These are phyloP conservation scores for Hanseniaspora jakobsenii DNA, from an alignment of 805 yeast species.

Conservation along the genomic window DNA sequence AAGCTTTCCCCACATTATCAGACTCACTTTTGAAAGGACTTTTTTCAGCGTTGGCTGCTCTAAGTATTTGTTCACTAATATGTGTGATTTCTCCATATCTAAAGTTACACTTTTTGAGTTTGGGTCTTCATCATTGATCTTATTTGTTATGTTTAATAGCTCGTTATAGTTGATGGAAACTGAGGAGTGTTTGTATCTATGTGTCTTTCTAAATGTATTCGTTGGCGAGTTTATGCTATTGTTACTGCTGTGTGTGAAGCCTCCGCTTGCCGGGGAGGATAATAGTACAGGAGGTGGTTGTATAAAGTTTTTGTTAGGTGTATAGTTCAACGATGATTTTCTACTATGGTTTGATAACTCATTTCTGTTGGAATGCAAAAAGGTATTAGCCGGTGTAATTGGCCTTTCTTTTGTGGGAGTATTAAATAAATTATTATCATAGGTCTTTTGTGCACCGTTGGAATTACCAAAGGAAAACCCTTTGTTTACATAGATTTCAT, in stretches of 20 bases:
- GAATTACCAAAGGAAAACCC: constrained; percentile 1
- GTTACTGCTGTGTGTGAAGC: not conserved
- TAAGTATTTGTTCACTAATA: constrained; percentile 10
- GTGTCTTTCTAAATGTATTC: constrained; percentile 15
- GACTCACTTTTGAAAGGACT: not conserved
- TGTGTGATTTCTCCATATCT: constrained; percentile 10
- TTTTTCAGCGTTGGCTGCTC: constrained; percentile 1
- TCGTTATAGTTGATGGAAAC: constrained; percentile 15
- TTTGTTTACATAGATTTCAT: not conserved
- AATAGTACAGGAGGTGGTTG: constrained; percentile 9
- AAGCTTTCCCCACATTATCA: not conserved
- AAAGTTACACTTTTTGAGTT: not conserved
- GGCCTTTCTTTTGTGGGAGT: not conserved
- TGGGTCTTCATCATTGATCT: constrained; percentile 1
- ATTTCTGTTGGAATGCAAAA: not conserved
- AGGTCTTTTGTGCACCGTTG: not conserved
- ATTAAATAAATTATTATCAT: not conserved
- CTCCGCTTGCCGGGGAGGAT: too few species aligned
- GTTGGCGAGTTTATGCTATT: not conserved
- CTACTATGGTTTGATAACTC: not conserved
- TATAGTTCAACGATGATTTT: constrained; percentile 13
- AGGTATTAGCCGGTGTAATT: not conserved
- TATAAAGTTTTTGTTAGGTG: constrained; percentile 9
- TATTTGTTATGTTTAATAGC: constrained; percentile 10
- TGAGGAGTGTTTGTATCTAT: constrained; percentile 16